These are phyloP conservation scores for Conringia planisiliqua DNA, from an alignment of 345 rosid species.

Conservation along the genomic window DNA sequence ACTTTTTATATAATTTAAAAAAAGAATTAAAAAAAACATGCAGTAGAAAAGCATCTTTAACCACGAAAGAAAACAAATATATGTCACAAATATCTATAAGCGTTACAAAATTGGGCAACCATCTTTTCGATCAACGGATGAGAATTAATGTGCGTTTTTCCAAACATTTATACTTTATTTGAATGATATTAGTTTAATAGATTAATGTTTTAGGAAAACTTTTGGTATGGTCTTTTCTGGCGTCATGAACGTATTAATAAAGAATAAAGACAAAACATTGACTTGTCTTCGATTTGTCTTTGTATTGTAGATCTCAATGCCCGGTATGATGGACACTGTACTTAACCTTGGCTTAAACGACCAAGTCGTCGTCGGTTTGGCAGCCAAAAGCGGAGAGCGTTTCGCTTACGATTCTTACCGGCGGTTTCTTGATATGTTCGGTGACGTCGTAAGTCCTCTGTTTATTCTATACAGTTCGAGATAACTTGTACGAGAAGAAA, in stretches of 20 bases:
- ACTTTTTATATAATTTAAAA: too few species aligned
- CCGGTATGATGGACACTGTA: slow-evolving; percentile 99
- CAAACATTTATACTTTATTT: too few species aligned
- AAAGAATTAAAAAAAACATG: too few species aligned
- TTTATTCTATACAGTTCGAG: background rate
- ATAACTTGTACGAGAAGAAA: background rate
- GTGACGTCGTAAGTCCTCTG: slow-evolving; percentile 71
- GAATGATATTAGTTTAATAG: too few species aligned
- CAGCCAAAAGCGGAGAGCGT: slow-evolving; percentile 82
- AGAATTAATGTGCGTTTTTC: too few species aligned
- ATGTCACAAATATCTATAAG: too few species aligned
- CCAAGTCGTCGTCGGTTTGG: slow-evolving; percentile 68
- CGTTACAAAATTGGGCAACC: too few species aligned
- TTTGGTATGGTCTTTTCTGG: background rate
- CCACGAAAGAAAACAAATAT: too few species aligned
- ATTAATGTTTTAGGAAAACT: too few species aligned
- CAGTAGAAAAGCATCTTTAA: too few species aligned
- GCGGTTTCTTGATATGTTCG: slow-evolving; percentile 95
- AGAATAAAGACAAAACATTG: background rate
- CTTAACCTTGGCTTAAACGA: slow-evolving; percentile 94
- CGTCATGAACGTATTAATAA: too few species aligned
- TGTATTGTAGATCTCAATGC: slow-evolving; percentile 74
- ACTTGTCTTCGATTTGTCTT: background rate
- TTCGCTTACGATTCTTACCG: slow-evolving; percentile 88
- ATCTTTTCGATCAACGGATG: too few species aligned